Conservation (phyloP, 345 rosid genomes). For the Sonneratia alba region DNA sequence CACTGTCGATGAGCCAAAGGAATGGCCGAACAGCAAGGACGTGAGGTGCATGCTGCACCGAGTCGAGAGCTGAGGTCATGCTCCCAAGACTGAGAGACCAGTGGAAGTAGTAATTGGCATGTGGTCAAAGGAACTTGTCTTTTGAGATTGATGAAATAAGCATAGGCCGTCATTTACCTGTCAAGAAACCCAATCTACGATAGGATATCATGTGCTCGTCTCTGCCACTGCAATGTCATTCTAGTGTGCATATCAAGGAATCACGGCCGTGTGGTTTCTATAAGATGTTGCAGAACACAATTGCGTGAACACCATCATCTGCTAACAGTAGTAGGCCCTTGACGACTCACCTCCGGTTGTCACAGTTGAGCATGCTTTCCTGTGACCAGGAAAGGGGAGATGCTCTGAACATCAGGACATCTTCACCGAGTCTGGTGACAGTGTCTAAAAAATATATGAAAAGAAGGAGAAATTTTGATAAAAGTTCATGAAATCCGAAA, state of each 20-base stretch:
- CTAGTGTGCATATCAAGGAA: background rate
- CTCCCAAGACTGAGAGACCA: background rate
- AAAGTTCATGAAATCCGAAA: no score
- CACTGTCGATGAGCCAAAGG: conserved; percentile 65
- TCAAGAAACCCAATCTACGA: background rate
- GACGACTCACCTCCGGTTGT: no score
- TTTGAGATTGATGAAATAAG: background rate
- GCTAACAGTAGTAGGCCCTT: no score
- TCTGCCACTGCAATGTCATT: background rate
- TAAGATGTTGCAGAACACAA: background rate
- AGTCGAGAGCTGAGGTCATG: conserved; percentile 18
- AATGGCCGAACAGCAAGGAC: conserved; percentile 81
- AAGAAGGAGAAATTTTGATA: no score
- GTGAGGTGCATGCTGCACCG: conserved; percentile 56
- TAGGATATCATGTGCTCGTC: background rate
- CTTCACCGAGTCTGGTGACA: no score
- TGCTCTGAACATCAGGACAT: no score
- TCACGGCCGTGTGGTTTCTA: background rate
- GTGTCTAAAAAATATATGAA: no score
- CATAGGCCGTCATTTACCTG: background rate
- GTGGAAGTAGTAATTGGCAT: background rate
- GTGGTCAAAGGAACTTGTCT: background rate
- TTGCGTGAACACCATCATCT: no score
- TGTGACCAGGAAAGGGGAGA: no score
- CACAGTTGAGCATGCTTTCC: no score